Conservation (phyloP, 495 filamentous ascomycete genomes). For the Xylaria nigripes region DNA sequence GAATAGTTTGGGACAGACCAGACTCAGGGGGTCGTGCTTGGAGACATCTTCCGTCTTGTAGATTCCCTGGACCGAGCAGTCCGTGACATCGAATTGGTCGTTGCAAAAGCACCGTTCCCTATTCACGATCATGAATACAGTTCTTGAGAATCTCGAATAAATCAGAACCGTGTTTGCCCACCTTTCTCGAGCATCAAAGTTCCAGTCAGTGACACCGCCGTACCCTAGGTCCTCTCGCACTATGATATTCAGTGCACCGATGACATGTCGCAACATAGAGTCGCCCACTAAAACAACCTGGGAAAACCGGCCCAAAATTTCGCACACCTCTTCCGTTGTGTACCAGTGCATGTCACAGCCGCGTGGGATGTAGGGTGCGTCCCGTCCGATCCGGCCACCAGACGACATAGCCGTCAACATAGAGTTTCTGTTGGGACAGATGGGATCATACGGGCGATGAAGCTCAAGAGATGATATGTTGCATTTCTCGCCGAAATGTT, state of each 20-base stretch:
- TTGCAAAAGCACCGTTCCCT: slow-evolving; percentile 47
- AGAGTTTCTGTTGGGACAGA: slow-evolving; percentile 32
- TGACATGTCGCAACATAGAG: slow-evolving; percentile 47
- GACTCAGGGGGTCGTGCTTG: slow-evolving; percentile 36
- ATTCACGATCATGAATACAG: slow-evolving; percentile 6
- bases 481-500: slow-evolving; percentile 28
- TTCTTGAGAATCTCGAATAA: background rate
- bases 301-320: slow-evolving; percentile 40
- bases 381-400: slow-evolving; percentile 42
- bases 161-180: slow-evolving; percentile 12
- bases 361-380: slow-evolving; percentile 42
- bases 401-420: slow-evolving; percentile 45
- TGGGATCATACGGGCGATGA: slow-evolving; percentile 36
- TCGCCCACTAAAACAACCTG: slow-evolving; percentile 45
- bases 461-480: slow-evolving; percentile 44
- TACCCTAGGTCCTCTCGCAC: slow-evolving; percentile 44
- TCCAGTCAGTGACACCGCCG: slow-evolving; percentile 48
- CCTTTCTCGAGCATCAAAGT: slow-evolving; percentile 43
- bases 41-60: slow-evolving; percentile 44
- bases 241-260: slow-evolving; percentile 45
- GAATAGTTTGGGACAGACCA: slow-evolving; percentile 35
- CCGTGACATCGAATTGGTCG: slow-evolving; percentile 45
- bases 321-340: slow-evolving; percentile 42
- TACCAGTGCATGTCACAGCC: slow-evolving; percentile 47
- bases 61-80: slow-evolving; percentile 46